Percentiles rank a stretch among this genome's conserved stretches.
Conservation (phyloP, 768 basidiomycete genomes). For the Mycena chlorophos region DNA sequence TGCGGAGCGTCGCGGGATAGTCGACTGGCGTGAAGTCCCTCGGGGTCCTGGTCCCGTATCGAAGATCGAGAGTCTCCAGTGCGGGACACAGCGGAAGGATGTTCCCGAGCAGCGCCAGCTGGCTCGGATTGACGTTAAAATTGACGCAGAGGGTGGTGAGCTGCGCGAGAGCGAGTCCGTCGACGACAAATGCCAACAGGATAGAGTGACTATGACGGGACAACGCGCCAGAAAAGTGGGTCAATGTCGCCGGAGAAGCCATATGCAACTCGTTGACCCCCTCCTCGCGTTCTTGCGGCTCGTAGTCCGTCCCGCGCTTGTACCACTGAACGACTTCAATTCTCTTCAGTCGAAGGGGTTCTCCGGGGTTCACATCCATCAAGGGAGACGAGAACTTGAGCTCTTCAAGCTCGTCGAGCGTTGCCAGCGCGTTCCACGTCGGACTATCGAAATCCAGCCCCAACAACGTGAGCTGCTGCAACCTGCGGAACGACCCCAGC, state of each 20-base stretch:
- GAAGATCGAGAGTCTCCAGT: not conserved
- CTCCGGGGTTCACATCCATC: not conserved
- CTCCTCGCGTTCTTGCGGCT: not conserved
- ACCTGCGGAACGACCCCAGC: not conserved
- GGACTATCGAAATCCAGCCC: not conserved
- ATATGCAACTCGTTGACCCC: not conserved
- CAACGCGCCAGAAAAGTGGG: not conserved
- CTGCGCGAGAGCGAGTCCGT: not conserved
- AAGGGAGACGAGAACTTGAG: not conserved
- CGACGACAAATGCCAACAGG: not conserved
- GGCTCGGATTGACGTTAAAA: not conserved
- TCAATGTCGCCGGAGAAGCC: not conserved
- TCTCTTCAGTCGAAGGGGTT: not conserved
- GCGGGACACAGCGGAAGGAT: not conserved
- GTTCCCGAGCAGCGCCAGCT: not conserved
- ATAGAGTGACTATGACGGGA: not conserved
- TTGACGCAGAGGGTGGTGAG: not conserved
- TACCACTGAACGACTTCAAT: not conserved
- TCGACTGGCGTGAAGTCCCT: not conserved
- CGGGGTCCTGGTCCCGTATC: not conserved
- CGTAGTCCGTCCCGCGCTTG: no score
- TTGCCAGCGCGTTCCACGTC: not conserved
- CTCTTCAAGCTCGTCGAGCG: not conserved
- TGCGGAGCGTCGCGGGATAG: not conserved
- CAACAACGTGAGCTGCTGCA: not conserved